Conservation (phyloP, 2,329 filamentous ascomycete species). For the Penicillium thymicola region DNA sequence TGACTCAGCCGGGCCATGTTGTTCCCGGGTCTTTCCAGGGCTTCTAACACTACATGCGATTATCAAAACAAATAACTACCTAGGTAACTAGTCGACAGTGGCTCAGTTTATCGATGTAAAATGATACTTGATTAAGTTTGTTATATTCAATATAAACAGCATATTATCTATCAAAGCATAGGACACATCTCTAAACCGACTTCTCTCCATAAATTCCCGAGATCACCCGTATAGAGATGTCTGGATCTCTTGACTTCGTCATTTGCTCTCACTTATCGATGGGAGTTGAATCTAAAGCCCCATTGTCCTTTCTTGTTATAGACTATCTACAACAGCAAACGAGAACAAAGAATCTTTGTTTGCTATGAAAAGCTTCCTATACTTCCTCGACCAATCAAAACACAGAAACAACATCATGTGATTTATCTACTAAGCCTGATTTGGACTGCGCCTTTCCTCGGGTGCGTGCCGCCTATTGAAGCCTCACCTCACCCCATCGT, state of each 20-base stretch:
- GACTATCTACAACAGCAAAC: neutral
- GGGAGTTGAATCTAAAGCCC: too few relatives aligned
- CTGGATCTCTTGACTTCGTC: neutral
- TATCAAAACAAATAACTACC: neutral
- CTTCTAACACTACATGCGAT: neutral
- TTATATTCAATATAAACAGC: neutral
- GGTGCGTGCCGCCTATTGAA: neutral
- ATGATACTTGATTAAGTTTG: neutral
- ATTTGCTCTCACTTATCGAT: neutral
- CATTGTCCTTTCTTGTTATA: neutral
- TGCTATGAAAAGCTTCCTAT: neutral
- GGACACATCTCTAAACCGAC: neutral
- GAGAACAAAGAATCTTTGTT: neutral
- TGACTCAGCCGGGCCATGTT: constrained; percentile 15
- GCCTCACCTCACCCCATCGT: constrained; percentile 10
- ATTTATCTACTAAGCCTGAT: constrained; percentile 4
- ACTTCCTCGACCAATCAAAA: constrained; percentile 3
- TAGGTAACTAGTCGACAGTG: too few relatives aligned
- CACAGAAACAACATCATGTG: constrained; percentile 4
- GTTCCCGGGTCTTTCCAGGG: constrained; percentile 2
- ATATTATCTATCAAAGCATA: neutral
- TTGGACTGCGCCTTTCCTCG: constrained; percentile 8
- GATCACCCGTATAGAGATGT: neutral
- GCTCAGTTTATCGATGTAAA: neutral
- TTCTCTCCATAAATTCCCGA: neutral